Evolutionary conservation across 2,329 filamentous ascomycete species (phyloP).

Genomic region (Fusarium albosuccineum): DNA sequence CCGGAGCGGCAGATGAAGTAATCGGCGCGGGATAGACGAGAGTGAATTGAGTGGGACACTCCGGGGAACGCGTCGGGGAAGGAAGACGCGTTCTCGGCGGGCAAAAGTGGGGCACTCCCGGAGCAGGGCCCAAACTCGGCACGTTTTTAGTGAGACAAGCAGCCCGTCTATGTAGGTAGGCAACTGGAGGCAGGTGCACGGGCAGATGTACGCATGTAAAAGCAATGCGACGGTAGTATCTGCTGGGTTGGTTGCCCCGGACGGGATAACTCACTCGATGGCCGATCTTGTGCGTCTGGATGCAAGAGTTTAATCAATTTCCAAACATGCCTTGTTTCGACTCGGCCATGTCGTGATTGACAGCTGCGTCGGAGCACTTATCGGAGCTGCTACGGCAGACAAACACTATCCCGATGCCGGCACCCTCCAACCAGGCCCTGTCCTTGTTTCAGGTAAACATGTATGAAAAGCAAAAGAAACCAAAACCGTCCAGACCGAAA

Average conservation of each 20-base stretch:
- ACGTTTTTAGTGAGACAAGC: neutral
- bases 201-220: too few species aligned
- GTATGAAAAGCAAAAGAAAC: neutral
- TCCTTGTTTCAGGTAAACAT: neutral
- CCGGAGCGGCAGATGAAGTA: conserved; percentile 19
- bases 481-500: neutral
- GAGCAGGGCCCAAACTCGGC: conserved; percentile 20
- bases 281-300: too few species aligned
- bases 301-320: too few species aligned
- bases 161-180: neutral
- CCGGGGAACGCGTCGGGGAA: conserved; percentile 39
- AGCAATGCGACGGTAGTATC: too few species aligned
- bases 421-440: too few species aligned
- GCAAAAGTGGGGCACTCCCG: conserved; percentile 23
- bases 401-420: neutral
- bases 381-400: neutral
- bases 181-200: too few species aligned
- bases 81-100: conserved; percentile 37
- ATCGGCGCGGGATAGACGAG: conserved; percentile 13
- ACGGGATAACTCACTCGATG: too few species aligned
- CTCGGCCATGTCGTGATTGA: too few species aligned
- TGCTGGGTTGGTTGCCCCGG: too few species aligned
- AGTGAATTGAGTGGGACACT: conserved; percentile 34
- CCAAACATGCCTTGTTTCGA: too few species aligned
- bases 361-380: too few species aligned